Conservation (phyloP, 2,329 filamentous ascomycete species). For the Botrytis aclada region DNA sequence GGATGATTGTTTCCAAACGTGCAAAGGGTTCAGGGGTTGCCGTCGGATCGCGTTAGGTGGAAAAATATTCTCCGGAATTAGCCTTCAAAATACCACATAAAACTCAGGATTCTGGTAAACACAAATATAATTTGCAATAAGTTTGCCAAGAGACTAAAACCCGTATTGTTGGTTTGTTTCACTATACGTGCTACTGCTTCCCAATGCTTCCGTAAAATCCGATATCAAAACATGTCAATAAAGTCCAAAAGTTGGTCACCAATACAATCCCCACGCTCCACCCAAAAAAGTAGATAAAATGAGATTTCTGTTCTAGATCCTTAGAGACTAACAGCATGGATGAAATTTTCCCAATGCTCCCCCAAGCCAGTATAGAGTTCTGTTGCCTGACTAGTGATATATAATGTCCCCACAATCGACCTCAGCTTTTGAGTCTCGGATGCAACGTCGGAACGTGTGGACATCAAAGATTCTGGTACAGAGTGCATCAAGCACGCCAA, state of each 20-base stretch:
- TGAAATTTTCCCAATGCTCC: slow-evolving; percentile 17
- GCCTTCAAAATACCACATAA: not conserved
- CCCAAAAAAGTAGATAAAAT: not conserved
- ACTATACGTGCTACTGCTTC: not conserved
- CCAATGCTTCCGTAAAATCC: not conserved
- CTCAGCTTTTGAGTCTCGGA: slow-evolving; percentile 10
- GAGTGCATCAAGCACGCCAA: slow-evolving; percentile 20
- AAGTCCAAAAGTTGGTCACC: not conserved
- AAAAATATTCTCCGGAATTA: not conserved
- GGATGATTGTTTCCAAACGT: not conserved
- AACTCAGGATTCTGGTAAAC: not conserved
- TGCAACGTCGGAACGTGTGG: slow-evolving; percentile 6
- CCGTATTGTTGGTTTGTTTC: not conserved
- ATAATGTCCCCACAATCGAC: not conserved
- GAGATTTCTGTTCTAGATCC: not conserved
- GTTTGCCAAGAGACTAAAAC: not conserved
- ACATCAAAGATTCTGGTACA: slow-evolving; percentile 13
- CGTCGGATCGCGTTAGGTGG: not conserved
- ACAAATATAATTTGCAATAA: not conserved
- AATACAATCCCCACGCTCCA: not conserved
- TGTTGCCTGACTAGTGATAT: slow-evolving; percentile 14
- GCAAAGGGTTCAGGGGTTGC: not conserved
- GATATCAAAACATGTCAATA: not conserved
- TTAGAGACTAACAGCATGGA: slow-evolving; percentile 10
- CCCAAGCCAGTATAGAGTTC: slow-evolving; percentile 15